phyloP scores from a whole-genome alignment of 768 basidiomycete genomes.

The Piloderma croceum region DNA sequence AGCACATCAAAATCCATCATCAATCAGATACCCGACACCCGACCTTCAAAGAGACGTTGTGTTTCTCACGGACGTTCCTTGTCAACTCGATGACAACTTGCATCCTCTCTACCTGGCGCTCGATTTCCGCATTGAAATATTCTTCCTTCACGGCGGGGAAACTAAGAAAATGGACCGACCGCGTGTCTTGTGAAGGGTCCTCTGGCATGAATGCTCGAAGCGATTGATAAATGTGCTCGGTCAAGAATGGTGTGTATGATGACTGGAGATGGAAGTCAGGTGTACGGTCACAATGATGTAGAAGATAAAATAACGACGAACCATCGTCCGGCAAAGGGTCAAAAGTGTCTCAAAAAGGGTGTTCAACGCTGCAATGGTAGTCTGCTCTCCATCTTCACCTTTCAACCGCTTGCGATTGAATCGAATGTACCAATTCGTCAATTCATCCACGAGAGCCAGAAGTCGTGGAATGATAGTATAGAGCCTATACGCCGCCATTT shows the following conservation, averaged over 20 bases:
- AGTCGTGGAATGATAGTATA: conserved; percentile 97
- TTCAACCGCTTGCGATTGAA: conserved; percentile 96
- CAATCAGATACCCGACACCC: conserved; percentile 9
- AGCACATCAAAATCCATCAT: conserved; percentile 4
- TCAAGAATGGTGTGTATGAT: conserved; percentile 96
- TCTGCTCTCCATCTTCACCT: conserved; percentile 87
- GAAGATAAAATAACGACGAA: conserved; percentile 31
- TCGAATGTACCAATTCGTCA: conserved; percentile 99
- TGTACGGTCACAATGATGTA: conserved; percentile 1
- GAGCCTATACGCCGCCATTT: conserved; percentile 96
- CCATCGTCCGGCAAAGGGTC: conserved; percentile 94
- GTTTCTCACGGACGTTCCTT: conserved; percentile 80
- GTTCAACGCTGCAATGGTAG: conserved; percentile 84
- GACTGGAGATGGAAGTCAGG: conserved; percentile 46
- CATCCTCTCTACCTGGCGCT: conserved; percentile 92
- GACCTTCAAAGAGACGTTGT: conserved; percentile 87
- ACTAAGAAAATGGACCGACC: conserved; percentile 91
- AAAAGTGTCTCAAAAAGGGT: conserved; percentile 94
- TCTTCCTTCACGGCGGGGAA: conserved; percentile 93
- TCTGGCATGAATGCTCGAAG: conserved; percentile 81
- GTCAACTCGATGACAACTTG: conserved; percentile 91
- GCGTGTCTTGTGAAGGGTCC: conserved; percentile 66
- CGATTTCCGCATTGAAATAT: conserved; percentile 90
- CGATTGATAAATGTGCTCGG: conserved; percentile 93
- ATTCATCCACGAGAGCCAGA: conserved; percentile 86